Evolutionary conservation across 2,329 filamentous ascomycete genomes (phyloP).

Genomic region (Pseudocercospora fuligena): DNA sequence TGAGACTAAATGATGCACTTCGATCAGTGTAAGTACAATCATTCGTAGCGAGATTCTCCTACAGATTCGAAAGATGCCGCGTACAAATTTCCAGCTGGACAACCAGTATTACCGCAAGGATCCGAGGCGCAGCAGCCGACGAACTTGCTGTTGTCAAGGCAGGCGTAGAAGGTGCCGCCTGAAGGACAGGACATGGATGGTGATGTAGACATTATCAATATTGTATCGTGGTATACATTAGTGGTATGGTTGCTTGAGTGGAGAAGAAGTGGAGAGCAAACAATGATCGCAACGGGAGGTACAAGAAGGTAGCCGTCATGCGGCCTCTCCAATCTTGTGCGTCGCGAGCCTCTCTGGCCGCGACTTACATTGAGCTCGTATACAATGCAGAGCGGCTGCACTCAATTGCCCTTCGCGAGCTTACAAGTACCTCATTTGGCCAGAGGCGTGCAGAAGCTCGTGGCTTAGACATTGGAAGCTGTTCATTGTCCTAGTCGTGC

Average conservation of each 20-base stretch:
- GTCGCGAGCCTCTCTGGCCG: neutral
- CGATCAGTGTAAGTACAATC: neutral
- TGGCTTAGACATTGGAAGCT: neutral
- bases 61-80: conserved; percentile 8
- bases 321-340: neutral
- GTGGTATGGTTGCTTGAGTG: neutral
- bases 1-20: neutral
- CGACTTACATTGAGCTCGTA: neutral
- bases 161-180: conserved; percentile 17
- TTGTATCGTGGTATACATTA: neutral
- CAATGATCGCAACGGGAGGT: neutral
- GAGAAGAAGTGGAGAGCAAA: neutral
- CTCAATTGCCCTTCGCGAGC: neutral
- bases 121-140: conserved; percentile 19
- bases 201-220: neutral
- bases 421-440: neutral
- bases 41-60: neutral
- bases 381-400: neutral
- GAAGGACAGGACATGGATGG: conserved; percentile 15
- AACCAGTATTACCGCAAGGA: conserved; percentile 13
- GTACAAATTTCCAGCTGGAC: conserved; percentile 12
- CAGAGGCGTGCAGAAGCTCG: neutral
- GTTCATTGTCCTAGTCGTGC: neutral
- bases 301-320: neutral
- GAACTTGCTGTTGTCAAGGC: conserved; percentile 10